Conservation (phyloP, 2,329 filamentous ascomycete species). For the Aspergillus brunneoviolaceus region DNA sequence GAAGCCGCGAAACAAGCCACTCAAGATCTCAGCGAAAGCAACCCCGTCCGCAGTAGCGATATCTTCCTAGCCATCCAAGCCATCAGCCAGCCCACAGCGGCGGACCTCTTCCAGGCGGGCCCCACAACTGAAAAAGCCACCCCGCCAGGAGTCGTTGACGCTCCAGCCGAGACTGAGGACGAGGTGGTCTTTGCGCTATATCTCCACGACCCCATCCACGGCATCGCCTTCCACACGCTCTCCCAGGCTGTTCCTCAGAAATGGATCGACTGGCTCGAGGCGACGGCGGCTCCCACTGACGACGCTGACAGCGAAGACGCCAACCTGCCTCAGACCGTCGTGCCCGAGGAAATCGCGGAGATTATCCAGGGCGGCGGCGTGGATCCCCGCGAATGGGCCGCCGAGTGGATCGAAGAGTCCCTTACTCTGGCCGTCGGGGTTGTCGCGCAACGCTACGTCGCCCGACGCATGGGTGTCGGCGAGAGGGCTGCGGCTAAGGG, state of each 20-base stretch:
- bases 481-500: conserved; percentile 68
- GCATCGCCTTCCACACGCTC: conserved; percentile 79
- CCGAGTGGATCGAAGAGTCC: conserved; percentile 93
- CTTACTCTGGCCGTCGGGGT: conserved; percentile 76
- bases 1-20: conserved; percentile 76
- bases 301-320: conserved; percentile 41
- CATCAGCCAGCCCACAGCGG: conserved; percentile 64
- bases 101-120: conserved; percentile 66
- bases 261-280: conserved; percentile 92
- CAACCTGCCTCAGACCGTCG: conserved; percentile 29
- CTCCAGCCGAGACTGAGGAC: conserved; percentile 48
- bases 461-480: conserved; percentile 91
- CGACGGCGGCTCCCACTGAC: conserved; percentile 50
- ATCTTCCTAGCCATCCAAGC: conserved; percentile 96
- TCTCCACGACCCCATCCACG: conserved; percentile 82
- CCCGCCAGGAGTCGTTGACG: conserved; percentile 35
- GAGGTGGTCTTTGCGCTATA: conserved; percentile 75
- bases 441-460: conserved; percentile 92
- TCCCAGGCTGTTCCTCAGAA: conserved; percentile 79
- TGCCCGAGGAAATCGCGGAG: conserved; percentile 82
- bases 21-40: conserved; percentile 75
- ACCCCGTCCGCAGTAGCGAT: conserved; percentile 88
- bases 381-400: conserved; percentile 94
- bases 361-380: conserved; percentile 74
- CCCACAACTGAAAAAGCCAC: conserved; percentile 41